Conservation (phyloP, 106 monocot species). For the Allium fistulosum region DNA sequence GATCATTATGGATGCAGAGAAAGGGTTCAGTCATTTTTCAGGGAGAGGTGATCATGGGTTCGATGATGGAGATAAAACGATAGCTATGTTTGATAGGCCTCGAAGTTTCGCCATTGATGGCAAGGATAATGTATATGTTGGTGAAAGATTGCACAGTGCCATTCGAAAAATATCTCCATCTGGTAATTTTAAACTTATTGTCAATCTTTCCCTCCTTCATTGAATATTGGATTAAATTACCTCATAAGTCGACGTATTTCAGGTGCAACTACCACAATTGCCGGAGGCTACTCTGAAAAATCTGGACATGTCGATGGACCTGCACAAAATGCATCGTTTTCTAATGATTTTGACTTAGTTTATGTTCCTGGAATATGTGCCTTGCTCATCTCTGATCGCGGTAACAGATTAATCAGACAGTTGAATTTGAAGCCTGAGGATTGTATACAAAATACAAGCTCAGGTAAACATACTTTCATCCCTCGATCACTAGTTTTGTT, state of each 20-base stretch:
- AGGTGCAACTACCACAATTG: constrained; percentile 56
- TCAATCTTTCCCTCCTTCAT: not conserved
- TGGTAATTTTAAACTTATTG: not conserved
- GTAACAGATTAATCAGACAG: constrained; percentile 32
- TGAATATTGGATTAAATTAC: not conserved
- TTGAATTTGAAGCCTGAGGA: constrained; percentile 39
- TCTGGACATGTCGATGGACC: constrained; percentile 36
- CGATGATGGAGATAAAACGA: constrained; percentile 5
- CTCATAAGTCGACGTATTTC: not conserved
- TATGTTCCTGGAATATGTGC: constrained; percentile 38
- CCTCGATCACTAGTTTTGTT: too few species aligned
- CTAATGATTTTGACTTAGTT: constrained; percentile 38
- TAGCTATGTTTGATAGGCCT: constrained; percentile 10
- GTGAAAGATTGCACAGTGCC: constrained; percentile 1
- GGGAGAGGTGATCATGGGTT: constrained; percentile 5
- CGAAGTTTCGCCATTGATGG: constrained; percentile 8
- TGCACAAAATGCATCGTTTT: constrained; percentile 56
- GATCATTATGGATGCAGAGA: constrained; percentile 7
- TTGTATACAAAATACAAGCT: constrained; percentile 16
- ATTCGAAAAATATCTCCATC: constrained; percentile 15
- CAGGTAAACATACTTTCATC: constrained; percentile 13
- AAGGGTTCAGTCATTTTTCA: constrained; percentile 5
- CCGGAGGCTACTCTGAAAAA: constrained; percentile 34
- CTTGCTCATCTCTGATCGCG: constrained; percentile 41
- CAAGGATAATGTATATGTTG: constrained; percentile 20